These are phyloP conservation scores for Auriscalpium vulgare DNA, from an alignment of 768 basidiomycete species.

Conservation along the genomic window DNA sequence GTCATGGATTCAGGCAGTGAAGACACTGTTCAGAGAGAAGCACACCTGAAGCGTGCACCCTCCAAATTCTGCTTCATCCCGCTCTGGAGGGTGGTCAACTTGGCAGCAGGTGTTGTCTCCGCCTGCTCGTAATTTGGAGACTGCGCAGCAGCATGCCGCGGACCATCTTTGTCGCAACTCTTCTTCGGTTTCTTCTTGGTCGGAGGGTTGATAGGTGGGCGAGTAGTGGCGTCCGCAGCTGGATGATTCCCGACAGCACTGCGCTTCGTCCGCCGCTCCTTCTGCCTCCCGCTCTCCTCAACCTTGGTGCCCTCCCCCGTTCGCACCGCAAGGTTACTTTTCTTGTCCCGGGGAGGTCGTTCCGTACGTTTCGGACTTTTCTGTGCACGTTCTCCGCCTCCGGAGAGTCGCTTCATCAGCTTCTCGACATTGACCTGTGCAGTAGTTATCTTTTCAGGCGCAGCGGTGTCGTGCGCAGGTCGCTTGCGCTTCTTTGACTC, in stretches of 20 bases:
- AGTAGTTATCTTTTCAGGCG: constrained; percentile 19
- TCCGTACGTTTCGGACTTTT: background rate
- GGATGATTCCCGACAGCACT: background rate
- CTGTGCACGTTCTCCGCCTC: constrained; percentile 8
- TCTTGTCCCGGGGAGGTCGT: constrained; percentile 7
- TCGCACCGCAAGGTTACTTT: background rate
- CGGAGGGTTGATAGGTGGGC: background rate
- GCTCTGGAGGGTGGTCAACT: constrained; percentile 66
- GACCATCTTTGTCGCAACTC: background rate
- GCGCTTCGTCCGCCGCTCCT: background rate
- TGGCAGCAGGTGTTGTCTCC: background rate
- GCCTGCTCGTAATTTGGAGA: background rate
- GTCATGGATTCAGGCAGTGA: background rate
- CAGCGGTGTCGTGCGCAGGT: constrained; percentile 26
- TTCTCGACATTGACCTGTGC: constrained; percentile 53
- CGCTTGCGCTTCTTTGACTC: constrained; percentile 42
- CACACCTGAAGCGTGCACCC: constrained; percentile 82
- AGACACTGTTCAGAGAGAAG: background rate
- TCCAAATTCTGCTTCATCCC: constrained; percentile 73
- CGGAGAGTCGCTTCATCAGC: constrained; percentile 41
- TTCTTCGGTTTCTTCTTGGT: constrained; percentile 3
- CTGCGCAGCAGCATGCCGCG: background rate
- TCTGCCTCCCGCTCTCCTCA: background rate
- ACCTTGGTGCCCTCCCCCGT: background rate
- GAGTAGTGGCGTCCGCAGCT: background rate